Evolutionary conservation across 2,329 filamentous ascomycete genomes (phyloP).

Genomic region (Xylaria digitata): DNA sequence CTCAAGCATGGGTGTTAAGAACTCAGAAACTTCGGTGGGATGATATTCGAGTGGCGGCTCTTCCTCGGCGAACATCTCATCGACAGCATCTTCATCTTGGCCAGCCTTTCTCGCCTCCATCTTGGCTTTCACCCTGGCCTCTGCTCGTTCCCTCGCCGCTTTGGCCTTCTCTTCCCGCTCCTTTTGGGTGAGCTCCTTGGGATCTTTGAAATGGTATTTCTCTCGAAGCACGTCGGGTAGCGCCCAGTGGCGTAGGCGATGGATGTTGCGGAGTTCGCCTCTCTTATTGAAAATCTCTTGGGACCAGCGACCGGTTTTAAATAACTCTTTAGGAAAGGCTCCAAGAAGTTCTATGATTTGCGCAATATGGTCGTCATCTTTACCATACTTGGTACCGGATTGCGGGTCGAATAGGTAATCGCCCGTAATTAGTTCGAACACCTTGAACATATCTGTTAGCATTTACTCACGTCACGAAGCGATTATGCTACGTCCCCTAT

Average conservation of each 20-base stretch:
- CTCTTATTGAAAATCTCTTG: slow-evolving; percentile 99
- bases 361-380: slow-evolving; percentile 98
- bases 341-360: slow-evolving; percentile 98
- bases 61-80: slow-evolving; percentile 47
- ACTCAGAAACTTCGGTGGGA: slow-evolving; percentile 72
- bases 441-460: slow-evolving; percentile 61
- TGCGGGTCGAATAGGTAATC: slow-evolving; percentile 99
- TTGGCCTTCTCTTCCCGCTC: slow-evolving; percentile 51
- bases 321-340: slow-evolving; percentile 91
- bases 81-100: slow-evolving; percentile 49
- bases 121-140: slow-evolving; percentile 70
- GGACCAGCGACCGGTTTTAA: slow-evolving; percentile 93
- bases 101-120: slow-evolving; percentile 50
- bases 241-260: slow-evolving; percentile 94
- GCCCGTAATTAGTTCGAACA: slow-evolving; percentile 96
- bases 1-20: slow-evolving; percentile 91
- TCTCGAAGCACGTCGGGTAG: slow-evolving; percentile 91
- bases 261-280: slow-evolving; percentile 96
- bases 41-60: slow-evolving; percentile 49
- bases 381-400: slow-evolving; percentile 98
- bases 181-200: slow-evolving; percentile 75
- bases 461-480: slow-evolving; percentile 13
- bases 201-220: slow-evolving; percentile 92
- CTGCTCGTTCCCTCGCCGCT: slow-evolving; percentile 60
- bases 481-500: not conserved